A percentile compares a stretch with the other conserved stretches of the same genome.
These are phyloP conservation scores for Stachybotrys chlorohalonatus DNA, from an alignment of 2,329 filamentous ascomycete genomes.

Conservation along the genomic window DNA sequence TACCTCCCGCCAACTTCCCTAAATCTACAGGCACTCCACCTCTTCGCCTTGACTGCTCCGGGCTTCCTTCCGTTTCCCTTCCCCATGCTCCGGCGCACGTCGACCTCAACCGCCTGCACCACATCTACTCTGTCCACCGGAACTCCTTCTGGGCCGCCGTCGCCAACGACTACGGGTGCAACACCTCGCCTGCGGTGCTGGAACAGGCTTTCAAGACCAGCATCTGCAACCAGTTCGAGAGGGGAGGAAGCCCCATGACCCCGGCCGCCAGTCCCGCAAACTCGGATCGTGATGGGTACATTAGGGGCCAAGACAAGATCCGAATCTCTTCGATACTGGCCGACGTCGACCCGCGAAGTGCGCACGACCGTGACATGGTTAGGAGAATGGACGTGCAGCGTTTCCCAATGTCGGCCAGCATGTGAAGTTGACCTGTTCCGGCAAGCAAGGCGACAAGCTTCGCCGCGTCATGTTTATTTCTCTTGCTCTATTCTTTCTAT, in stretches of 20 bases:
- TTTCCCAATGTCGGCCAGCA: slow-evolving; percentile 17
- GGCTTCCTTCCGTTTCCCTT: slow-evolving; percentile 23
- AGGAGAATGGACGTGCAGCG: slow-evolving; percentile 45
- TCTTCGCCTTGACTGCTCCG: slow-evolving; percentile 53
- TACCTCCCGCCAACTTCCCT: slow-evolving; percentile 31
- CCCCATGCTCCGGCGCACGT: slow-evolving; percentile 34
- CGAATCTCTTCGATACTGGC: slow-evolving; percentile 55
- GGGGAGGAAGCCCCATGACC: slow-evolving; percentile 33
- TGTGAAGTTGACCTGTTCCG: neutral
- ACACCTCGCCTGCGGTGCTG: slow-evolving; percentile 51
- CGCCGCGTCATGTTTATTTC: neutral
- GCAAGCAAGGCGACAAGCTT: neutral
- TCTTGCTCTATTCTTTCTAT: neutral
- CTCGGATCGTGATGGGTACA: slow-evolving; percentile 31
- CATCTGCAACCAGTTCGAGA: slow-evolving; percentile 13
- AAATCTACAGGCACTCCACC: slow-evolving; percentile 27
- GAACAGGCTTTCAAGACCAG: slow-evolving; percentile 61
- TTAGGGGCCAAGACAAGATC: slow-evolving; percentile 41
- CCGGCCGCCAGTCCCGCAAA: slow-evolving; percentile 42
- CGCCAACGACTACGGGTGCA: slow-evolving; percentile 60
- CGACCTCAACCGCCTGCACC: slow-evolving; percentile 57
- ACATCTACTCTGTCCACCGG: slow-evolving; percentile 62
- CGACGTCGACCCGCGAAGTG: slow-evolving; percentile 47
- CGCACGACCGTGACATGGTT: slow-evolving; percentile 48
- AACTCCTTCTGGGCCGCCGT: slow-evolving; percentile 65